Evolutionary conservation across 495 filamentous ascomycete species (phyloP).

Genomic region (Aspergillus nidulans): DNA sequence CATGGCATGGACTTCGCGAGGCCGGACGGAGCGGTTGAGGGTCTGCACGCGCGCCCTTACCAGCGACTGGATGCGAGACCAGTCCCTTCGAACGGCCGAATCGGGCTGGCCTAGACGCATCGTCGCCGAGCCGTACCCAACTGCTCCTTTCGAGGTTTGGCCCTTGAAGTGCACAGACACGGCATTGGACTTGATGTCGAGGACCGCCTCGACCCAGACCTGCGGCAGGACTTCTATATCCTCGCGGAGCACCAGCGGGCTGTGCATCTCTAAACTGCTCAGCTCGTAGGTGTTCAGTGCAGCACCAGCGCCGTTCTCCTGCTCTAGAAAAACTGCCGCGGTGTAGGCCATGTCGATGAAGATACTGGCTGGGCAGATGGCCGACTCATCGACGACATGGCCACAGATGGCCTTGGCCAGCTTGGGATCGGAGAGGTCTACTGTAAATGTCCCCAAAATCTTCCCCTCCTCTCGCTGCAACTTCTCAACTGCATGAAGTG

Average conservation of each 20-base stretch:
- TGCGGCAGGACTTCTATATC: not conserved
- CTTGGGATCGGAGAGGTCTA: not conserved
- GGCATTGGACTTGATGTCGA: not conserved
- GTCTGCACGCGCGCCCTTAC: not conserved
- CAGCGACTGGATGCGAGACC: not conserved
- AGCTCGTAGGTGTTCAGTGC: not conserved
- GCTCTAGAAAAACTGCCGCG: not conserved
- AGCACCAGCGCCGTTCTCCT: not conserved
- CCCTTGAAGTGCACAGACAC: not conserved
- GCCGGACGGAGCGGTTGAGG: not conserved
- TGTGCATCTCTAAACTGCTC: not conserved
- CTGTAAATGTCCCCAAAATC: not conserved
- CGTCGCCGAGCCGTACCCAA: not conserved
- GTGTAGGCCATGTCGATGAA: conserved; percentile 8
- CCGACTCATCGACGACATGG: not conserved
- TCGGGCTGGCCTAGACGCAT: not conserved
- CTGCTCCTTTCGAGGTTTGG: not conserved
- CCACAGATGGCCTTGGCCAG: conserved; percentile 1
- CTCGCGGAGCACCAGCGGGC: not conserved
- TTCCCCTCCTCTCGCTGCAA: not conserved
- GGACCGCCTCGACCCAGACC: not conserved
- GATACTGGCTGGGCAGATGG: conserved; percentile 2
- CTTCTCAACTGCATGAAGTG: not conserved
- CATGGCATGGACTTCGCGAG: not conserved
- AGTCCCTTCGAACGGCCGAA: not conserved